Conservation (phyloP, 2,329 filamentous ascomycete genomes). For the Epichloe scottii region DNA sequence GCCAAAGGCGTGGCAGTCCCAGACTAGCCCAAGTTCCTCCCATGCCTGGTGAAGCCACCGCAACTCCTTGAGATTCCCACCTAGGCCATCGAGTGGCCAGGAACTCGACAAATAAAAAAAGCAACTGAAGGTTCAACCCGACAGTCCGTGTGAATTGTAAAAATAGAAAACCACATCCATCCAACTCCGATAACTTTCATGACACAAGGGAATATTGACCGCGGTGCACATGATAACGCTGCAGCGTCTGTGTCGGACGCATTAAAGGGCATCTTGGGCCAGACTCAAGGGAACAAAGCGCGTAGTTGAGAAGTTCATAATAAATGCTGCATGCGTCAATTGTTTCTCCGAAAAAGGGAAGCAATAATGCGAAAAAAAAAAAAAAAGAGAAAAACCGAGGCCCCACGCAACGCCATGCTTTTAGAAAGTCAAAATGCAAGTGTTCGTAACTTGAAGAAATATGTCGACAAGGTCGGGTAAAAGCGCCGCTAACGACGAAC, state of each 20-base stretch:
- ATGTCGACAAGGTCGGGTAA: neutral
- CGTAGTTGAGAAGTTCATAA: neutral
- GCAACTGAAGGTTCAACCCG: neutral
- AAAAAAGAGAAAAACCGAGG: neutral
- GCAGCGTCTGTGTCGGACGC: slow-evolving; percentile 4
- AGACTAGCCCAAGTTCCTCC: neutral
- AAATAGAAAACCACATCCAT: neutral
- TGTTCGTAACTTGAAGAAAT: neutral
- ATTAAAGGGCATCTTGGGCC: slow-evolving; percentile 1
- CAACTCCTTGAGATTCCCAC: slow-evolving; percentile 1
- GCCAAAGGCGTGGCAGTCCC: slow-evolving; percentile 1
- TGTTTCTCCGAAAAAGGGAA: neutral
- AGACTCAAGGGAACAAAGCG: neutral
- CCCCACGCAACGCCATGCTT: slow-evolving; percentile 9
- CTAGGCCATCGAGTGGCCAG: neutral
- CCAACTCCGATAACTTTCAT: neutral
- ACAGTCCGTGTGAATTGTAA: neutral
- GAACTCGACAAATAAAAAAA: neutral
- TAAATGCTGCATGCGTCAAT: neutral
- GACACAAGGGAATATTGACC: neutral
- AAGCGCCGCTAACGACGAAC: neutral
- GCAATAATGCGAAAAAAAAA: neutral
- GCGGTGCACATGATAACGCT: slow-evolving; percentile 2
- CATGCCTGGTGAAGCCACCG: slow-evolving; percentile 1
- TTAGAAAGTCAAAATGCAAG: slow-evolving; percentile 1